A percentile compares a stretch with the other conserved stretches of the same genome.
phyloP scores from a whole-genome alignment of 495 filamentous ascomycete genomes.

The Aspergillus saccharolyticus region DNA sequence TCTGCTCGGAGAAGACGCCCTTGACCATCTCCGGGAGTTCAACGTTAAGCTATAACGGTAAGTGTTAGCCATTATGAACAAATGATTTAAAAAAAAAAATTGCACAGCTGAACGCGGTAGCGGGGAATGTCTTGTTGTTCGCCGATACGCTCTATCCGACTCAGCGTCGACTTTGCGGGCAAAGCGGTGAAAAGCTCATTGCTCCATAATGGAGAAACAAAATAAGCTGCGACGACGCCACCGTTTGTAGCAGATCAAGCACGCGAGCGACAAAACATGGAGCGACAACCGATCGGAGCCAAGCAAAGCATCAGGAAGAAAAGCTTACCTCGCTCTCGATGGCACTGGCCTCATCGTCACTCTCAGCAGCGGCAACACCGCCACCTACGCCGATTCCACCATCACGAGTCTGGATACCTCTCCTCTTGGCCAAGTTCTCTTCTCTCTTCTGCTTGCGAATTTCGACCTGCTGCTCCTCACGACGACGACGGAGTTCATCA shows the following conservation, averaged over 20 bases:
- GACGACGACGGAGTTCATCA: slow-evolving; percentile 96
- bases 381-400: slow-evolving; percentile 72
- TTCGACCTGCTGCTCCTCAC: slow-evolving; percentile 98
- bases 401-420: slow-evolving; percentile 81
- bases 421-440: slow-evolving; percentile 95
- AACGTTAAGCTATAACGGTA: slow-evolving; percentile 72
- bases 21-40: slow-evolving; percentile 97
- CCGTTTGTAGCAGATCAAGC: slow-evolving; percentile 10
- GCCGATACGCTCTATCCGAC: background rate
- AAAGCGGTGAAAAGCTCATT: slow-evolving; percentile 38
- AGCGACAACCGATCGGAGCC: slow-evolving; percentile 4
- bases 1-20: slow-evolving; percentile 97
- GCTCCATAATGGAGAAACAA: background rate
- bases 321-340: slow-evolving; percentile 92
- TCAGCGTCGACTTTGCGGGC: slow-evolving; percentile 27
- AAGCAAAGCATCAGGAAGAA: slow-evolving; percentile 6
- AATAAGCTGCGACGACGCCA: background rate
- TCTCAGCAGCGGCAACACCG: slow-evolving; percentile 83
- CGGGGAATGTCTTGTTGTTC: background rate
- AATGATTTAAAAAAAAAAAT: background rate
- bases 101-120: background rate
- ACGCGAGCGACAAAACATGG: background rate
- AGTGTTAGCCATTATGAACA: slow-evolving; percentile 39
- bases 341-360: slow-evolving; percentile 91
- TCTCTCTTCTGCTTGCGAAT: slow-evolving; percentile 97